Percentiles rank a stretch among this genome's conserved stretches.
phyloP scores from a whole-genome alignment of 352 stramenopile genomes.

The Phytophthora quininea region DNA sequence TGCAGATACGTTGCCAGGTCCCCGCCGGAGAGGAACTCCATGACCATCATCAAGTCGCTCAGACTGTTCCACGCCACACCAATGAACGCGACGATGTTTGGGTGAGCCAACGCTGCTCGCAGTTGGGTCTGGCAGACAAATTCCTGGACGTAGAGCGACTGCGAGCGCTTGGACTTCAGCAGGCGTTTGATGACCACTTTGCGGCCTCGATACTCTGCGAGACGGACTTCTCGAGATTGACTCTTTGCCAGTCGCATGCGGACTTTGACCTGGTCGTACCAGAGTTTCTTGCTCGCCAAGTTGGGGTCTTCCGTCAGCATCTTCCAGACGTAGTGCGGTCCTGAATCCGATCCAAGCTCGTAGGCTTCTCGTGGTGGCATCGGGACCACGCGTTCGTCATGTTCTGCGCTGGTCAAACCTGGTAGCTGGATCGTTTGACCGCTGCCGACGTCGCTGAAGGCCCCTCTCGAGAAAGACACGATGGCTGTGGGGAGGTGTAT shows the following conservation, averaged over 20 bases:
- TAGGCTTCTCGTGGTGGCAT: slow-evolving; percentile 21
- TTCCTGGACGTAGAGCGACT: slow-evolving; percentile 29
- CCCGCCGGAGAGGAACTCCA: slow-evolving; percentile 33
- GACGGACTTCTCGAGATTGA: slow-evolving; percentile 44
- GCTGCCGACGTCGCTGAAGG: slow-evolving; percentile 11
- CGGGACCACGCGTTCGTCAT: slow-evolving; percentile 2
- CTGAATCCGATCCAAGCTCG: slow-evolving; percentile 21
- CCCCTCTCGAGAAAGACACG: slow-evolving; percentile 18
- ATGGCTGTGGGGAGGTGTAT: slow-evolving; percentile 11
- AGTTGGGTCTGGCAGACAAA: slow-evolving; percentile 51
- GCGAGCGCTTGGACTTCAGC: slow-evolving; percentile 36
- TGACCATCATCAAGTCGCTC: slow-evolving; percentile 39
- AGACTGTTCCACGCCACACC: slow-evolving; percentile 51
- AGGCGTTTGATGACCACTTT: slow-evolving; percentile 50
- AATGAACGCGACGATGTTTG: slow-evolving; percentile 46
- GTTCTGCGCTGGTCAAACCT: slow-evolving; percentile 10
- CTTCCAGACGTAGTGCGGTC: slow-evolving; percentile 15
- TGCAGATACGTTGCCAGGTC: slow-evolving; percentile 31
- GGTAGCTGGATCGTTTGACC: slow-evolving; percentile 2
- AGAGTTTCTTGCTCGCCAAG: slow-evolving; percentile 23
- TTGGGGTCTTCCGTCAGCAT: slow-evolving; percentile 24
- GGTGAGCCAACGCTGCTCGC: slow-evolving; percentile 31
- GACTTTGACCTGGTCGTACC: slow-evolving; percentile 34
- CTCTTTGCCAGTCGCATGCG: slow-evolving; percentile 26
- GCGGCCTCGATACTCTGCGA: slow-evolving; percentile 30